These are phyloP conservation scores for Acer saccharum DNA, from an alignment of 345 rosid species.

Conservation along the genomic window DNA sequence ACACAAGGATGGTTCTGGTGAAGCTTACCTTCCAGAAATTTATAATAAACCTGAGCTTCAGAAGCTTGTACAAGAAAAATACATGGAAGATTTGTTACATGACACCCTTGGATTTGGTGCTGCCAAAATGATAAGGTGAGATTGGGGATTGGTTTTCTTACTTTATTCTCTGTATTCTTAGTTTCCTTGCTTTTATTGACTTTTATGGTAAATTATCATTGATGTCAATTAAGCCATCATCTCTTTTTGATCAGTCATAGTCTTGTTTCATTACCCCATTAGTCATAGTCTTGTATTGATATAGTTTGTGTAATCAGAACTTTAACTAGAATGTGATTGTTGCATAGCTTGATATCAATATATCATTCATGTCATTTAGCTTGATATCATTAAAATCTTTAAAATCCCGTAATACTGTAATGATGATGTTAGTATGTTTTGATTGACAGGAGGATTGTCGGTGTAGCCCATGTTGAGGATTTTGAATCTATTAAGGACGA, in stretches of 20 bases:
- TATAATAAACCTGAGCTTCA: constrained; percentile 64
- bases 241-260: neutral
- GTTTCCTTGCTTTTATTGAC: neutral
- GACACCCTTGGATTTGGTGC: constrained; percentile 94
- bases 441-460: constrained; percentile 79
- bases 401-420: neutral
- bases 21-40: constrained; percentile 83
- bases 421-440: constrained; percentile 2
- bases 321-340: neutral
- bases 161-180: constrained; percentile 1
- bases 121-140: constrained; percentile 94
- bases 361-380: neutral
- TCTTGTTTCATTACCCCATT: neutral
- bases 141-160: neutral
- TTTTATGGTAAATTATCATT: neutral
- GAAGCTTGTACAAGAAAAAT: constrained; percentile 63
- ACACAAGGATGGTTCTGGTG: constrained; percentile 80
- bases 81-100: constrained; percentile 69
- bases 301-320: neutral
- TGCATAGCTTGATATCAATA: neutral
- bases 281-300: neutral
- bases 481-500: constrained; percentile 79
- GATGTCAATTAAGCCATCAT: neutral
- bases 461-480: constrained; percentile 97
- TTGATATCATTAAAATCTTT: neutral